These are phyloP conservation scores for Kuraishia ogatae DNA, from an alignment of 805 yeast species.

Conservation along the genomic window DNA sequence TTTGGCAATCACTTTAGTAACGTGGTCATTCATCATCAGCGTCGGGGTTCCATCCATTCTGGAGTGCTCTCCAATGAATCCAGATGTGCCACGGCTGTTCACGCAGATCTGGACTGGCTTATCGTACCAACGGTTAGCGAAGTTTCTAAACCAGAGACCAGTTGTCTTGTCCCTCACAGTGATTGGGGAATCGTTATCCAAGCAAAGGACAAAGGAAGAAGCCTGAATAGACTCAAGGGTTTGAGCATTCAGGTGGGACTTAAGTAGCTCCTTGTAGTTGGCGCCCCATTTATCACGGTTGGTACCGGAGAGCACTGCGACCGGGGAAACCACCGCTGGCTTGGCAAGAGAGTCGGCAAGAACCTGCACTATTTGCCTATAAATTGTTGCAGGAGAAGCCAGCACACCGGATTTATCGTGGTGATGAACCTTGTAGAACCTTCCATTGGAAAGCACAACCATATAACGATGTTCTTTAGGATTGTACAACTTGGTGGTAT, in stretches of 20 bases:
- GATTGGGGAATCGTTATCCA: conserved; percentile 66
- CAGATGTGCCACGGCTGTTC: conserved; percentile 77
- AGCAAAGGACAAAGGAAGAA: conserved; percentile 71
- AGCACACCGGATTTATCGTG: conserved; percentile 37
- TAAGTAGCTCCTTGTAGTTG: conserved; percentile 46
- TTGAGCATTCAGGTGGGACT: conserved; percentile 51
- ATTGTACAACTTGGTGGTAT: conserved; percentile 42
- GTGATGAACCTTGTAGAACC: conserved; percentile 70
- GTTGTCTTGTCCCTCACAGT: conserved; percentile 79
- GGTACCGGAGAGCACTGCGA: conserved; percentile 76
- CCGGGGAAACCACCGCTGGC: conserved; percentile 37
- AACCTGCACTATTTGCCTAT: conserved; percentile 52
- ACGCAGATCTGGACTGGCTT: conserved; percentile 84
- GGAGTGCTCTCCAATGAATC: conserved; percentile 94
- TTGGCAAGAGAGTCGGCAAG: conserved; percentile 22
- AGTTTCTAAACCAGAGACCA: conserved; percentile 94
- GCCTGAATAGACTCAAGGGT: conserved; percentile 64
- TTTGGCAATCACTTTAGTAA: conserved; percentile 49
- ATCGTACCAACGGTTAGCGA: conserved; percentile 83
- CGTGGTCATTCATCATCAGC: conserved; percentile 71
- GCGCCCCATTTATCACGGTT: conserved; percentile 78
- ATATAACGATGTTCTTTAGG: conserved; percentile 53
- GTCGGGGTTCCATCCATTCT: conserved; percentile 98
- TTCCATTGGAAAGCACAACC: conserved; percentile 64
- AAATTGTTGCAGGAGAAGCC: conserved; percentile 38